Percentiles rank a stretch among this genome's conserved stretches.
Evolutionary conservation across 331 rosid species (phyloP).

Genomic region (Cydonia oblonga): DNA sequence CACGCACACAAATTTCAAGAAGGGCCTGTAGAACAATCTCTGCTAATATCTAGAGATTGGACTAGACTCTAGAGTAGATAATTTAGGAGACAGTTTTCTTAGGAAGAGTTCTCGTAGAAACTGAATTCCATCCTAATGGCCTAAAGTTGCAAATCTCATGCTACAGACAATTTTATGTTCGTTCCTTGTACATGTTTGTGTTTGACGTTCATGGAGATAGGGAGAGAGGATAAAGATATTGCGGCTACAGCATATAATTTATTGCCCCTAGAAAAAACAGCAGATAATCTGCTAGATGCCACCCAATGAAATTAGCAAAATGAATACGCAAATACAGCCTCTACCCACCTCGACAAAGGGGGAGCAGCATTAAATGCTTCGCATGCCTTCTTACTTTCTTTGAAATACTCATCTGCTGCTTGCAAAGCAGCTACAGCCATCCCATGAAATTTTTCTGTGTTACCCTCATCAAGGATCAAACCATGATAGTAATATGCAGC

Average conservation of each 20-base stretch:
- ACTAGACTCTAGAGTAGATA: not conserved
- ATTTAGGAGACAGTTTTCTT: not conserved
- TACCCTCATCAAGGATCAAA: constrained; percentile 92
- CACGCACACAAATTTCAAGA: not conserved
- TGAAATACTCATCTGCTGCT: constrained; percentile 91
- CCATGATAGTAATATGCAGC: constrained; percentile 98
- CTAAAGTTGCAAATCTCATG: too few relatives aligned
- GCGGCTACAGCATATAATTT: not conserved
- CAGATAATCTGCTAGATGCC: not conserved
- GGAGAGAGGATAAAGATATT: not conserved
- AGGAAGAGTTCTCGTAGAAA: too few relatives aligned
- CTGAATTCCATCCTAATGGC: too few relatives aligned
- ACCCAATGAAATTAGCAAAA: not conserved
- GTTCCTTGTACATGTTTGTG: not conserved
- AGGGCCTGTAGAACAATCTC: not conserved
- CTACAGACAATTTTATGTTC: too few relatives aligned
- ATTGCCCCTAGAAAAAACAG: not conserved
- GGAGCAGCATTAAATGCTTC: constrained; percentile 58
- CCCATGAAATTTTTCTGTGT: constrained; percentile 90
- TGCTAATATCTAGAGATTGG: not conserved
- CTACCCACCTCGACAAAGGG: constrained; percentile 70
- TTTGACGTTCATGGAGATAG: not conserved
- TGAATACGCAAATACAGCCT: not conserved
- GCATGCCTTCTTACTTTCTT: constrained; percentile 82
- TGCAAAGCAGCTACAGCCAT: constrained; percentile 99